phyloP scores from a whole-genome alignment of 805 yeast genomes.

The Cyberlindnera amylophila region DNA sequence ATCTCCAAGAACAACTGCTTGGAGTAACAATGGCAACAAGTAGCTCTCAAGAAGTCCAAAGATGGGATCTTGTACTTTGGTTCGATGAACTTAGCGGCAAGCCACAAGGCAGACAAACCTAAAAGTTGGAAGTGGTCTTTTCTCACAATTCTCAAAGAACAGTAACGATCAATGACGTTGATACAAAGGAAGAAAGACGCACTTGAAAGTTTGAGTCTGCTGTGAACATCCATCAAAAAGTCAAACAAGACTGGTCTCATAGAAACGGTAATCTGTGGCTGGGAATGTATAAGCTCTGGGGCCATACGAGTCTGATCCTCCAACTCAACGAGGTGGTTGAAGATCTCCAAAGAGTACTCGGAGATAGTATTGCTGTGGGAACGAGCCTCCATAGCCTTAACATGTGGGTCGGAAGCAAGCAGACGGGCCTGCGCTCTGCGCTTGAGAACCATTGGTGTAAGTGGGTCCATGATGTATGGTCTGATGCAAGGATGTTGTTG shows the following conservation, averaged over 20 bases:
- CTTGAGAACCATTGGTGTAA: conserved; percentile 23
- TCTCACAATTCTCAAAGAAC: conserved; percentile 74
- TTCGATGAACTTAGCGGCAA: conserved; percentile 76
- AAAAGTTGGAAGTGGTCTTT: conserved; percentile 81
- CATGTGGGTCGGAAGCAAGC: conserved; percentile 35
- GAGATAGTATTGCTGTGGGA: conserved; percentile 40
- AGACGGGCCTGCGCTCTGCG: conserved; percentile 25
- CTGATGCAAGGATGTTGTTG: not conserved
- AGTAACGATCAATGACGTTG: conserved; percentile 79
- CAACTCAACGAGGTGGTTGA: conserved; percentile 32
- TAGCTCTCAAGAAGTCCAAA: conserved; percentile 46
- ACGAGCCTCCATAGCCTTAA: conserved; percentile 45
- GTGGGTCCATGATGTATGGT: conserved; percentile 8
- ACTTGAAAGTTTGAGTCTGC: conserved; percentile 56
- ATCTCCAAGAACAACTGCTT: conserved; percentile 56
- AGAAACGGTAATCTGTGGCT: conserved; percentile 38
- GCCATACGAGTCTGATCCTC: conserved; percentile 30
- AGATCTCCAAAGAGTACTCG: conserved; percentile 43
- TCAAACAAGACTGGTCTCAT: conserved; percentile 81
- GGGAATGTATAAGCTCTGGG: conserved; percentile 31
- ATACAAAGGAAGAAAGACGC: conserved; percentile 66
- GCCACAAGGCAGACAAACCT: conserved; percentile 86
- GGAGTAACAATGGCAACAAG: conserved; percentile 57
- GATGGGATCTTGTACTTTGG: conserved; percentile 60
- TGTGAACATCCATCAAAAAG: conserved; percentile 70